Conservation (phyloP, 164 flowering plant species). For the Brasenia schreberi region DNA sequence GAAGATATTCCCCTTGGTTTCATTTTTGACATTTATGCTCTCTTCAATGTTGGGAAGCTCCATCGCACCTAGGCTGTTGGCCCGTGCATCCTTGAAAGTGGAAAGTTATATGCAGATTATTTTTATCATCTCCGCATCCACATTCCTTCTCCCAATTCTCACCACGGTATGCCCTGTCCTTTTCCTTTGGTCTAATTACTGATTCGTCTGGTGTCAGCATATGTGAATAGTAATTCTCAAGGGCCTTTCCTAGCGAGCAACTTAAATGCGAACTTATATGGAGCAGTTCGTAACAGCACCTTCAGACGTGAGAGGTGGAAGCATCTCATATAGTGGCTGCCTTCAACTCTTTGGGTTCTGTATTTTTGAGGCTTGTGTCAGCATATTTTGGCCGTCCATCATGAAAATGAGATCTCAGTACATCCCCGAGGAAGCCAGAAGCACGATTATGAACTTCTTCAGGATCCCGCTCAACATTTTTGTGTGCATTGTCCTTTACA, state of each 20-base stretch:
- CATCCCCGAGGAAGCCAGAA: constrained; percentile 95
- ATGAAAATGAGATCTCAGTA: constrained; percentile 99
- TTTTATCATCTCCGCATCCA: constrained; percentile 50
- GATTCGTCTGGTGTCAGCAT: too few relatives aligned
- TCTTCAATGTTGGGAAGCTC: constrained; percentile 98
- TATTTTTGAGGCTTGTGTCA: constrained; percentile 82
- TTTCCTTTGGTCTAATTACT: too few relatives aligned
- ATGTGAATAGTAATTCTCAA: neutral
- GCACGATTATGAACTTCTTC: constrained; percentile 99
- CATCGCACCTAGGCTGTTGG: constrained; percentile 71
- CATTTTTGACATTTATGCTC: constrained; percentile 95
- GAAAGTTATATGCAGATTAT: constrained; percentile 97
- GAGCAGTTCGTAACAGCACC: constrained; percentile 63
- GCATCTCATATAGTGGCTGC: constrained; percentile 66
- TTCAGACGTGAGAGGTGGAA: constrained; percentile 51
- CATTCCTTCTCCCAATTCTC: constrained; percentile 65
- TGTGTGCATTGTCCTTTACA: constrained; percentile 85
- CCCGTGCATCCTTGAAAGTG: constrained; percentile 52
- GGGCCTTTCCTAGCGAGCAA: neutral
- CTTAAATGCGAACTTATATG: neutral
- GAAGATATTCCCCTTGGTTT: constrained; percentile 98
- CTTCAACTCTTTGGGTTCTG: constrained; percentile 91
- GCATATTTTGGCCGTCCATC: constrained; percentile 94
- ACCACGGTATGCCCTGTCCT: constrained; percentile 43
- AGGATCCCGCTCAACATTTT: constrained; percentile 93